Evolutionary conservation across 2,329 filamentous ascomycete genomes (phyloP), one percentile per base, ranked within the genome.

Genomic region (Ophiostoma sp.): DNA sequence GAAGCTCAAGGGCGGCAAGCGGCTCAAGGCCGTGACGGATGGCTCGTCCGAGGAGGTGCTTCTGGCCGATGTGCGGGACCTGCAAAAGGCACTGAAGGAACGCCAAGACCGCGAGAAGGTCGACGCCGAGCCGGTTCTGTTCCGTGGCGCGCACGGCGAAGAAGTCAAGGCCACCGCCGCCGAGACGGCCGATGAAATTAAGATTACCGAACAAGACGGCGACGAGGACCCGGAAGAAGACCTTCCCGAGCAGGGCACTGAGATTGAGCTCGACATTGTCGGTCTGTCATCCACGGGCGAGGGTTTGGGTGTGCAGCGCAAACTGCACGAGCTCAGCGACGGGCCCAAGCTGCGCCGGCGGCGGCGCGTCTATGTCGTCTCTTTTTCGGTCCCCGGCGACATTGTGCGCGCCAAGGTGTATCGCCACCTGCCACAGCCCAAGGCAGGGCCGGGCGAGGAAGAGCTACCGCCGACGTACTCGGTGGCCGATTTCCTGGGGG

Each of bases 261-360:
- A 97, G 80, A 89, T 96, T 55, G 91, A 97, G 71, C 88, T 98
- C 55, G 90, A 92, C n/a, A 91, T 98, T 73, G 82, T 90, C 7
- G 89, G 93, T 76, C 86, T 98, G 45, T 97, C 95, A 0, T 98
- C 95, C 0, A 97, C 93, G 0, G 96, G 96, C 71, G 96, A 98
- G 77, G 96, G 94, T 2, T 87, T 99, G 72, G 96, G 93, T 3
- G 85, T 93, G 73, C 88, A 89, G 70, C 69, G 64, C 31, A 64
- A 31, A n/a, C 1, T 39, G 28, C 48, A 71, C 50, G 25, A 25
- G 28, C 68, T 69, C 25, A 55, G 48, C 31, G n/a, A 83, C 89
- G 36, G 87, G 17, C 64, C 70, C 11, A 17, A 45, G 28, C 50
- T 19, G 89, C 74, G 86, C 85, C 74, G 70, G 39, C 74, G 73